These are phyloP conservation scores for Kuraishia ogatae DNA, from an alignment of 805 yeast species.

Conservation along the genomic window DNA sequence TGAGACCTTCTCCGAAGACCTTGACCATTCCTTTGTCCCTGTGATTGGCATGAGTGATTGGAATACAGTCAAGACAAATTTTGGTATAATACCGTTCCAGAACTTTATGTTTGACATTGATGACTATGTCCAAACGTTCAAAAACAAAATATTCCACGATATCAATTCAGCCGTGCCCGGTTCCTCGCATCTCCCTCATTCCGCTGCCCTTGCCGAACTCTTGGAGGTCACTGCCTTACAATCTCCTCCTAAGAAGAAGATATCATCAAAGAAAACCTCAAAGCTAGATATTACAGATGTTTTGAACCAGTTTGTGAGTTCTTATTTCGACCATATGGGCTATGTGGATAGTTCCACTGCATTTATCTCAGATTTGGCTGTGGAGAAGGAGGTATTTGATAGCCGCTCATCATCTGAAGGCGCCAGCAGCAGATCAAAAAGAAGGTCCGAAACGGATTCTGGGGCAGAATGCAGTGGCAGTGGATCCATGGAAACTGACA, in stretches of 20 bases:
- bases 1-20: conserved; percentile 39
- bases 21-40: conserved; percentile 31
- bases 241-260: neutral
- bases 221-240: neutral
- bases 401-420: neutral
- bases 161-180: conserved; percentile 8
- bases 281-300: conserved; percentile 15
- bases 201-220: neutral
- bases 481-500: neutral
- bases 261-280: neutral
- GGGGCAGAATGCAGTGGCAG: neutral
- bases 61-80: conserved; percentile 39
- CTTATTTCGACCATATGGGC: conserved; percentile 1
- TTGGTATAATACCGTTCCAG: conserved; percentile 27
- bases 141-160: conserved; percentile 15
- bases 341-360: conserved; percentile 19
- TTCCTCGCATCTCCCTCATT: neutral
- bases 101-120: conserved; percentile 40
- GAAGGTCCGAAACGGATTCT: neutral
- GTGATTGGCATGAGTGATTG: conserved; percentile 35
- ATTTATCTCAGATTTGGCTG: conserved; percentile 35
- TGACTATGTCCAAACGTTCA: conserved; percentile 32
- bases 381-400: conserved; percentile 16
- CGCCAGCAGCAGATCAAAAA: neutral
- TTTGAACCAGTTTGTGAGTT: conserved; percentile 8